Evolutionary conservation across 2,329 filamentous ascomycete genomes (phyloP).

Genomic region (Calonectria pteridis): DNA sequence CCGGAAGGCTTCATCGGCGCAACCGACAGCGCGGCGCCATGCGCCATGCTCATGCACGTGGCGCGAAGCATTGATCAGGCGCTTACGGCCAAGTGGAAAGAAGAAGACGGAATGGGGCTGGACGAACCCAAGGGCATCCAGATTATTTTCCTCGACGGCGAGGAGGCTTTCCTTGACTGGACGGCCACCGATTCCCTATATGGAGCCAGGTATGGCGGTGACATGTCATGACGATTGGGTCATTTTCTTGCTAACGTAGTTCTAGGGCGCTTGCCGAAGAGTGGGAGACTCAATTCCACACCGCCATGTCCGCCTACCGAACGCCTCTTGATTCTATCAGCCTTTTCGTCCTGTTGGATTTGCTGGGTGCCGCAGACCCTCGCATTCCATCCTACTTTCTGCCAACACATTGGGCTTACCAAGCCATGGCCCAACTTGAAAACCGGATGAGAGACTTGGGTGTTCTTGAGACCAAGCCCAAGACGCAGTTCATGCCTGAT

Average conservation of each 20-base stretch:
- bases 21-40: conserved; percentile 93
- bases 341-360: conserved; percentile 91
- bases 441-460: conserved; percentile 75
- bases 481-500: conserved; percentile 73
- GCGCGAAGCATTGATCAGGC: conserved; percentile 84
- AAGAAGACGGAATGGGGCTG: conserved; percentile 59
- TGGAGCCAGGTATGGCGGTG: conserved; percentile 75
- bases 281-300: conserved; percentile 81
- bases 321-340: conserved; percentile 83
- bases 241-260: conserved; percentile 13
- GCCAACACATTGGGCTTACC: conserved; percentile 94
- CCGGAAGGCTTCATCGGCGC: conserved; percentile 93
- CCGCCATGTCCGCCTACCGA: conserved; percentile 79
- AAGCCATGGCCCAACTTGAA: conserved; percentile 80
- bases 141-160: conserved; percentile 90
- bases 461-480: conserved; percentile 71
- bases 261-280: conserved; percentile 77
- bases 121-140: conserved; percentile 88
- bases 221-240: background rate
- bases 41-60: conserved; percentile 91
- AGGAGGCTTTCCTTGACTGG: conserved; percentile 91
- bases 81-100: conserved; percentile 83
- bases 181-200: conserved; percentile 87
- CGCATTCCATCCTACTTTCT: conserved; percentile 87
- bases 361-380: conserved; percentile 80